These are phyloP conservation scores for Pichia sp. DNA, from an alignment of 1,139 yeast genomes.

Conservation along the genomic window DNA sequence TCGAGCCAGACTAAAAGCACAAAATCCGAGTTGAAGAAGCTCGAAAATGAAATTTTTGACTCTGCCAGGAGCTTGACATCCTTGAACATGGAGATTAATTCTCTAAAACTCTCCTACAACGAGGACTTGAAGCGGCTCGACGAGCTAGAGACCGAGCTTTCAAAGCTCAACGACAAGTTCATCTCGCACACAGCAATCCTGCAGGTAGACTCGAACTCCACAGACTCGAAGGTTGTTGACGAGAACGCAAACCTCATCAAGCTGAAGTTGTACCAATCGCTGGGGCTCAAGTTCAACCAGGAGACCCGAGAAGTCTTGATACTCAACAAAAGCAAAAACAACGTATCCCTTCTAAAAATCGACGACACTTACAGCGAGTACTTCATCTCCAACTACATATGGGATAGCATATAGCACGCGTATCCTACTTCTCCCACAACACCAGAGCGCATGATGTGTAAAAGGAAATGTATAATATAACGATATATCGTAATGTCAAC, in stretches of 20 bases:
- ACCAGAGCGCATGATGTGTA: slow-evolving; percentile 1
- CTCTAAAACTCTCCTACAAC: slow-evolving; percentile 35
- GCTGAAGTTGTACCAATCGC: slow-evolving; percentile 41
- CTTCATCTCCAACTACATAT: slow-evolving; percentile 63
- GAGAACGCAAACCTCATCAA: slow-evolving; percentile 32
- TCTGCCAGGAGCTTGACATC: slow-evolving; percentile 57
- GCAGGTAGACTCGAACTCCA: not conserved
- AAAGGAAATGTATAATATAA: slow-evolving; percentile 1
- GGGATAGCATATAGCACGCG: slow-evolving; percentile 55
- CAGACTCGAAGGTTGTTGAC: slow-evolving; percentile 22
- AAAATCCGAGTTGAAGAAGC: slow-evolving; percentile 25
- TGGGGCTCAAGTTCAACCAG: slow-evolving; percentile 38
- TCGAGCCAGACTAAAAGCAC: slow-evolving; percentile 25
- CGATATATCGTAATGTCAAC: not conserved
- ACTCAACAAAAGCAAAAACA: slow-evolving; percentile 45
- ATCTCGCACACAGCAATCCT: not conserved
- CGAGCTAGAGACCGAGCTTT: slow-evolving; percentile 37
- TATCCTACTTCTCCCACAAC: no score
- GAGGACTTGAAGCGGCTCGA: slow-evolving; percentile 42
- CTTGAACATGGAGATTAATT: slow-evolving; percentile 48
- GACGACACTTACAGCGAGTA: slow-evolving; percentile 56
- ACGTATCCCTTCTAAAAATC: slow-evolving; percentile 49
- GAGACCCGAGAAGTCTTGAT: slow-evolving; percentile 46
- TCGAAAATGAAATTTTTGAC: slow-evolving; percentile 49
- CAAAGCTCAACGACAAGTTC: slow-evolving; percentile 18